phyloP scores from a whole-genome alignment of 495 filamentous ascomycete genomes.

The Halenospora varia region DNA sequence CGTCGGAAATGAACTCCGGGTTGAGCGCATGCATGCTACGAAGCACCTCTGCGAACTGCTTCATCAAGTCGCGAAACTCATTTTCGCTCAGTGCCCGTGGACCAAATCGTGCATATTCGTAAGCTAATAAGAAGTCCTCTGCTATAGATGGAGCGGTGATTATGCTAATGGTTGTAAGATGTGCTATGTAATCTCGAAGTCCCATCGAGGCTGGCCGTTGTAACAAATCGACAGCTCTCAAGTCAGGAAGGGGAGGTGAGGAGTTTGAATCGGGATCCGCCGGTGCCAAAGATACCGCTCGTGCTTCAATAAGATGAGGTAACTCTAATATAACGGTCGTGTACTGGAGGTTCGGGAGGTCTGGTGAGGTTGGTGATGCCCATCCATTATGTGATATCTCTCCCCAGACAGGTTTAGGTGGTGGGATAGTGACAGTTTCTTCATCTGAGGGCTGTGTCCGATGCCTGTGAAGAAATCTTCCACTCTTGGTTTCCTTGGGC shows the following conservation, averaged over 20 bases:
- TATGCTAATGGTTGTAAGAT: conserved; percentile 63
- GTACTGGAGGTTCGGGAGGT: conserved; percentile 78
- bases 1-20: conserved; percentile 29
- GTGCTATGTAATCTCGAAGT: conserved; percentile 71
- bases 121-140: conserved; percentile 63
- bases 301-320: conserved; percentile 88
- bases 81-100: conserved; percentile 47
- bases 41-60: conserved; percentile 78
- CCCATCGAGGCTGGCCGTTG: conserved; percentile 70
- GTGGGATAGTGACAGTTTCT: conserved; percentile 12
- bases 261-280: conserved; percentile 45
- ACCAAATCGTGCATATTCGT: conserved; percentile 84
- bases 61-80: conserved; percentile 81
- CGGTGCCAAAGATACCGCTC: conserved; percentile 79
- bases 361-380: conserved; percentile 70
- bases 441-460: conserved; percentile 2
- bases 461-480: not conserved
- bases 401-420: conserved; percentile 54
- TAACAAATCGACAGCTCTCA: conserved; percentile 63
- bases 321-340: conserved; percentile 78
- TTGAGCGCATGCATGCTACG: conserved; percentile 67
- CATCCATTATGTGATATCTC: conserved; percentile 82
- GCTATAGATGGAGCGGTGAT: conserved; percentile 54
- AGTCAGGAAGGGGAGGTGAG: conserved; percentile 40
- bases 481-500: not conserved